Evolutionary conservation across 345 rosid genomes (phyloP), one percentile per base, ranked within the genome.

Genomic region (Trapa incisa): DNA sequence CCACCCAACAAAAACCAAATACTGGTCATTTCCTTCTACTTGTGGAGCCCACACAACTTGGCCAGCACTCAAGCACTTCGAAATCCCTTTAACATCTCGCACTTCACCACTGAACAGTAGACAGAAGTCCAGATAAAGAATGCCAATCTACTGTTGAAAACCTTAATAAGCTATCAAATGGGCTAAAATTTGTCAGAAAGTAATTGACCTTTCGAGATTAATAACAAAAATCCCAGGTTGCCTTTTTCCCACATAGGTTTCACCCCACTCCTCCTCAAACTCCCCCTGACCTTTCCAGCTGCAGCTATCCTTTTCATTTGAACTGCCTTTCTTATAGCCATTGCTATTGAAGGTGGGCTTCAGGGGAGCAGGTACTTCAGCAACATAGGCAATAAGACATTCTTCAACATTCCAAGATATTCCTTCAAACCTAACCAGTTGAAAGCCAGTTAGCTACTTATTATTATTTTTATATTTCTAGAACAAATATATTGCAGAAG

Each of bases 191-290:
- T 52, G n/a, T 17, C 3, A 66, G n/a, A 48, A 22, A 39, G 47
- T 64, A 52, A 16, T 16, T 4, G 63, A 94, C 97, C 99, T 86
- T 72, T 81, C 75, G 67, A 78, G 69, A 65, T 78, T 74, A 58
- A 87, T 79, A 67, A 89, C 89, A 70, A 91, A 94, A 33, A 91
- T 67, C 1, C 89, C 84, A 64, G 96, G 89, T 77, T 80, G 92
- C 72, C 82, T 87, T 80, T 91, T 94, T 39, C 97, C 96, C 0
- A 87, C 89, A 69, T 91, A 94, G 48, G 86, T 86, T 84, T 94
- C 98, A 52, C 98, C 98, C 98, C 97, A 93, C 37, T 83, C 91
- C 79, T 90, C 99, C 78, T 89, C 92, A 94, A 92, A 91, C 77
- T 94, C 95, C 54, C 99, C 99, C 79, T 81, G 91, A 73, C 91